A percentile compares a stretch with the other conserved stretches of the same genome.
These are phyloP conservation scores for Nannochloris sp. DNA, from an alignment of 139 green algal species.

Conservation along the genomic window DNA sequence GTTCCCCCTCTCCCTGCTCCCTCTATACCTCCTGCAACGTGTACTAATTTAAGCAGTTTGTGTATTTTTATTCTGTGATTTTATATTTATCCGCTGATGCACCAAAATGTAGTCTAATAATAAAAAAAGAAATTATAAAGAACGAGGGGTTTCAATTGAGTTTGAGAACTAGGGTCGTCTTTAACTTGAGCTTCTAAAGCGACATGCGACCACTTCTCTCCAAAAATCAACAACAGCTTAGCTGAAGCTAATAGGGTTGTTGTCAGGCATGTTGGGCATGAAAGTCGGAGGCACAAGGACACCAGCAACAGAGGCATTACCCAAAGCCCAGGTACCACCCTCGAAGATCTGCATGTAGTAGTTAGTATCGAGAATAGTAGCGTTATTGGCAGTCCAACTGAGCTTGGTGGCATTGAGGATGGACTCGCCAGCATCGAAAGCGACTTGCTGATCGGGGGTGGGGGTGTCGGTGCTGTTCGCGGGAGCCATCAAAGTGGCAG, in stretches of 20 bases:
- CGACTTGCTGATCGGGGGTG: background rate
- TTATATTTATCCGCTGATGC: too few relatives aligned
- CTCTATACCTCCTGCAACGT: too few relatives aligned
- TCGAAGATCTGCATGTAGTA: background rate
- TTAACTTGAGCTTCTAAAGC: background rate
- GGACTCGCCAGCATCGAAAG: background rate
- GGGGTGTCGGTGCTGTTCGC: background rate
- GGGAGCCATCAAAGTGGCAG: background rate
- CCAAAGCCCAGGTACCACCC: background rate
- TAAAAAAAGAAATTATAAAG: background rate
- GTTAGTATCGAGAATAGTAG: background rate
- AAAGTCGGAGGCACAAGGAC: constrained; percentile 4
- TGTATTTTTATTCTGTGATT: too few relatives aligned
- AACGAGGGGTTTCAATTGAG: background rate
- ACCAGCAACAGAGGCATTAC: background rate
- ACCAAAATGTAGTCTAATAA: background rate
- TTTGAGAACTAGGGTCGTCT: background rate
- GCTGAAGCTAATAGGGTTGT: background rate
- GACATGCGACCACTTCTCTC: too few relatives aligned
- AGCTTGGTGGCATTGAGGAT: background rate
- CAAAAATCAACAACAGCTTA: too few relatives aligned
- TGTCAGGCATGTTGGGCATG: background rate
- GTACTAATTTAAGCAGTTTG: too few relatives aligned
- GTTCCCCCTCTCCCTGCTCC: too few relatives aligned
- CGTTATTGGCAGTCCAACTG: background rate